Base-by-base conservation (phyloP, 2,329 filamentous ascomycete species). In the Kalmusia sp. region DNA sequence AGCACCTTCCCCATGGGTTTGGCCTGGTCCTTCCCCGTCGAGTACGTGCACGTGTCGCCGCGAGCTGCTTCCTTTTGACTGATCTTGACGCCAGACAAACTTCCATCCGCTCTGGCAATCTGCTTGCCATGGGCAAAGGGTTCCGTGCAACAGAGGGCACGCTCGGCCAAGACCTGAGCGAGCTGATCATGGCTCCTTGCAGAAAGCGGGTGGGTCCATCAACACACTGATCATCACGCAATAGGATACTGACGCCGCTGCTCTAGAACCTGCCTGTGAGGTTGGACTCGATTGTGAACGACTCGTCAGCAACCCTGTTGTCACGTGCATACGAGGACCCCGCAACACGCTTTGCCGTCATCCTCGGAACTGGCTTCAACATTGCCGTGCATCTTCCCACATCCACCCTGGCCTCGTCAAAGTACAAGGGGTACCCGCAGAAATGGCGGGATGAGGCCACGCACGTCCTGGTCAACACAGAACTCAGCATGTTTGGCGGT, bases 1-100 rank as follows among this genome's bases (percentile, higher is more conserved):
- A 72, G 71, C 15, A 76, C 75, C 9, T 71, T 87, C 50, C 76
- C 80, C 4, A 84, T 87, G 78, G 86, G 86, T 3, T 63, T 88
- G 57, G 83, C 86, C 2, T 88, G 86, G 86, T 87, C 85, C 3
- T 88, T 88, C 68, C 86, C 86, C 0, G 80, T 88, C 49, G 82
- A 87, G 70, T 79, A 70, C 52, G 77, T 71, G 9, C 6, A n/a
- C 12, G 31, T 11, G 15, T 24, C 17, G 3, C 25, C 33, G 11
- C 30, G 11, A 25, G n/a, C 34, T 50, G 28, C n/a, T 45, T 22
- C 12, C 33, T 17, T n/a, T n/a, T 19, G 14, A 39, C 57, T 72
- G 53, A 71, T 43, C 52, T n/a, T 15, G 19, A 12, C 35, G 4
- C 3, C 39, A 77, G 75, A 49, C 84, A 87, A 73, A 88, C 84